Evolutionary conservation across 2,329 filamentous ascomycete species (phyloP), one percentile per base, ranked within the genome.

Genomic region (Alternaria triticina): DNA sequence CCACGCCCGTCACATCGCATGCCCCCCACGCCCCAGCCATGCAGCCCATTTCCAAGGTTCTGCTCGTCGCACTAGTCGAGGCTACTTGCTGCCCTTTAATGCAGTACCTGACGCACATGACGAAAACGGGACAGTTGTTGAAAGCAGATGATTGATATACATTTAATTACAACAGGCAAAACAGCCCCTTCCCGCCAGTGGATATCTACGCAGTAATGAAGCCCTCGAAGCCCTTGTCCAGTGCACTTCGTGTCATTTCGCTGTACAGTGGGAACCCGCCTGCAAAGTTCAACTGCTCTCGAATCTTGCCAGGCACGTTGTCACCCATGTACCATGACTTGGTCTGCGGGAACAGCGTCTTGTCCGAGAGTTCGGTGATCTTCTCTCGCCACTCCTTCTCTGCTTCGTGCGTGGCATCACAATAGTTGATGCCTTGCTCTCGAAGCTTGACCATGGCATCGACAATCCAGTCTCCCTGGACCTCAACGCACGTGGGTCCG

Each of bases 391-490:
- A 84, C 27, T 77, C 70, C 59, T 81, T 78, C 65, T 83, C 82
- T 5, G 79, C 79, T 55, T 82, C 78, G 46, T 73, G 74, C 5
- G 78, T 82, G 1, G 81, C 71, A 51, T 83, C 81, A 51, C 83
- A 78, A 49, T 77, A 77, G 46, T 75, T 76, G 54, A 81, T 79
- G 5, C 76, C 75, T 49, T 82, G 73, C 10, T 78, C 72, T 46
- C 76, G 71, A 9, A 79, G 64, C 69, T 78, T 79, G 50, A 76
- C 75, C 63, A 84, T 80, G 10, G 77, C 75, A 54, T 82, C 80
- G 30, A 82, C 79, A 36, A 84, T 82, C 74, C 80, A 84, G 51
- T 84, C 80, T 13, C 78, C 80, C 67, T 84, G 82, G 5, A 77
- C 74, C 62, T 84, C 82, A 22, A 83, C 75, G 64, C 81, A 83